phyloP scores from a whole-genome alignment of 345 rosid genomes.

The Cardamine resedifolia region DNA sequence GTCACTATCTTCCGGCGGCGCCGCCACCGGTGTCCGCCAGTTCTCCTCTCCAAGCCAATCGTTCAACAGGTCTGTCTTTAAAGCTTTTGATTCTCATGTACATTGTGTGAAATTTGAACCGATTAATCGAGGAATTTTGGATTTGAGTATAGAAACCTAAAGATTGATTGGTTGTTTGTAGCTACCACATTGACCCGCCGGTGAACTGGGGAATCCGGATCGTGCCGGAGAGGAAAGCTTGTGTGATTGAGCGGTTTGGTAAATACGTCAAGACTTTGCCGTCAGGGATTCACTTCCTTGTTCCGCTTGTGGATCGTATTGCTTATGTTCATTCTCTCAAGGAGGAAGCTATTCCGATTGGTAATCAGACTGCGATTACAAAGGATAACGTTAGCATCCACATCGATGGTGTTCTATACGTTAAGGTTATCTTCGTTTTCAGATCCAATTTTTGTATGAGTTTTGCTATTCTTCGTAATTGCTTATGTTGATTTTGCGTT shows the following conservation, averaged over 20 bases:
- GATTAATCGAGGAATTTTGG: neutral
- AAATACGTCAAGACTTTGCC: slow-evolving; percentile 74
- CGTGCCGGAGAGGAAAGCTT: slow-evolving; percentile 90
- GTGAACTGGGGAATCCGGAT: slow-evolving; percentile 85
- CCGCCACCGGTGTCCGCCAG: slow-evolving; percentile 15
- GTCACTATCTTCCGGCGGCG: slow-evolving; percentile 20
- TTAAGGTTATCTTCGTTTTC: slow-evolving; percentile 52
- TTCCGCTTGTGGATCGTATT: slow-evolving; percentile 85
- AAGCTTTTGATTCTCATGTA: neutral
- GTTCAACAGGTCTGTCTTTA: slow-evolving; percentile 41
- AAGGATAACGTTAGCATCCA: slow-evolving; percentile 94
- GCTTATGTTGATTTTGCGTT: neutral
- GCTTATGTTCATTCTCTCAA: slow-evolving; percentile 96
- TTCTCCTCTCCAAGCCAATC: slow-evolving; percentile 42
- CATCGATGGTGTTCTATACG: slow-evolving; percentile 88
- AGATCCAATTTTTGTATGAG: neutral
- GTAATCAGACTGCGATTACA: slow-evolving; percentile 89
- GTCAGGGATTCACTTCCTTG: slow-evolving; percentile 81
- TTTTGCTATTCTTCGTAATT: neutral
- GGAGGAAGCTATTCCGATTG: slow-evolving; percentile 93
- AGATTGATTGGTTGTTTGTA: slow-evolving; percentile 19
- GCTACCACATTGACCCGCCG: slow-evolving; percentile 75
- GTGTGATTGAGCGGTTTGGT: slow-evolving; percentile 85
- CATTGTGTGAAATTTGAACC: neutral
- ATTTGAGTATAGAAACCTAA: neutral